Evolutionary conservation across 1,284 basidiomycete species (phyloP).

Genomic region (Melampsora larici-populina): DNA sequence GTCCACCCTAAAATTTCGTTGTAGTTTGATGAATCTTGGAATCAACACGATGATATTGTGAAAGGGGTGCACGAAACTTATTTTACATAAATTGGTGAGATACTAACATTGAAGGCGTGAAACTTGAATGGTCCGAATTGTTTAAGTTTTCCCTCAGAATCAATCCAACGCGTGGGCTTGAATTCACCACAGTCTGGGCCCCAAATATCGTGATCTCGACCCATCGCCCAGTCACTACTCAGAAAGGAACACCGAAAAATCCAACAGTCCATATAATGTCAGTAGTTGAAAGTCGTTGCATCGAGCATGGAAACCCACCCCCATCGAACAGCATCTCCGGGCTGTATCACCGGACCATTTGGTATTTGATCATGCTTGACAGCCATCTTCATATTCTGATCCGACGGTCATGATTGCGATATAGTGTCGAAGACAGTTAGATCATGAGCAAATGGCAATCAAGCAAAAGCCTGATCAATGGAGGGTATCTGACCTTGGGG

Average conservation of each 20-base stretch:
- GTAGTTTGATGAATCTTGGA: not conserved
- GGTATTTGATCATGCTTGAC: slow-evolving; percentile 25
- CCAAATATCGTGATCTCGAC: slow-evolving; percentile 45
- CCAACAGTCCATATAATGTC: not conserved
- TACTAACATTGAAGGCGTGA: slow-evolving; percentile 47
- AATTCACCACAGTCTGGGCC: slow-evolving; percentile 46
- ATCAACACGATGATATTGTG: not conserved
- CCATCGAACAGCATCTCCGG: slow-evolving; percentile 29
- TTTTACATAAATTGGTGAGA: not conserved
- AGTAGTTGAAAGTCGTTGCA: not conserved
- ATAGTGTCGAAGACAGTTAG: not conserved
- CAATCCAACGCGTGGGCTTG: slow-evolving; percentile 47
- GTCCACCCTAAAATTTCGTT: slow-evolving; percentile 13
- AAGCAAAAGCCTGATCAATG: not conserved
- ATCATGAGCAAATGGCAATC: not conserved
- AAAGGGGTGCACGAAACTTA: not conserved
- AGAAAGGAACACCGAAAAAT: not conserved
- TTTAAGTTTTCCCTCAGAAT: slow-evolving; percentile 43
- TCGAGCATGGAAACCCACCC: not conserved
- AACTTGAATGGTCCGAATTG: slow-evolving; percentile 46
- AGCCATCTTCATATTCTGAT: slow-evolving; percentile 22
- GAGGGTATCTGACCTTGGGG: slow-evolving; percentile 24
- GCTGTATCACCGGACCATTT: slow-evolving; percentile 17
- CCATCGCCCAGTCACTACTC: slow-evolving; percentile 46
- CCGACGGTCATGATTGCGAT: not conserved